Percentiles rank a stretch among this genome's conserved stretches.
Evolutionary conservation across 192 early-diverging fungal genomes (phyloP).

Genomic region (Entomortierella chlamydospora): DNA sequence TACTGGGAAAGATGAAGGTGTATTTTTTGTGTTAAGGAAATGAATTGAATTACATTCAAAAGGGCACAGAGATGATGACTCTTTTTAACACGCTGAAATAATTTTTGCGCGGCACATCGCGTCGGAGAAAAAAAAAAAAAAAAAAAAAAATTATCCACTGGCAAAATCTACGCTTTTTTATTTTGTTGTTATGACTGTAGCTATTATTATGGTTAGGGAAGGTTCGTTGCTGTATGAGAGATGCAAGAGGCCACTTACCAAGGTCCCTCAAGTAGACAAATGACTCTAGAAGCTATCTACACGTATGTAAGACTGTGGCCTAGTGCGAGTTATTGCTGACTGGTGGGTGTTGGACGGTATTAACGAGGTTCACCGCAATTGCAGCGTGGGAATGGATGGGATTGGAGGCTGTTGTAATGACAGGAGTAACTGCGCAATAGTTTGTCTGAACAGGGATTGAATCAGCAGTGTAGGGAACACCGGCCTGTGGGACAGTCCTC

Average conservation of each 20-base stretch:
- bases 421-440: background rate
- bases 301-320: no score
- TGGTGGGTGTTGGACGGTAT: no score
- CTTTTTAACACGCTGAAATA: background rate
- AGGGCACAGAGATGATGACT: background rate
- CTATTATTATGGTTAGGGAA: background rate
- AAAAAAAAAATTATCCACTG: no score
- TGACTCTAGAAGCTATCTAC: no score
- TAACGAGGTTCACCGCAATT: no score
- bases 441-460: background rate
- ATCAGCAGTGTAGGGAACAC: background rate
- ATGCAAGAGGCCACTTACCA: no score
- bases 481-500: slow-evolving; percentile 9
- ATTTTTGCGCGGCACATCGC: slow-evolving; percentile 20
- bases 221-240: background rate
- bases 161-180: background rate
- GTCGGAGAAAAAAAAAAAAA: slow-evolving; percentile 7
- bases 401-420: background rate
- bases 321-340: no score
- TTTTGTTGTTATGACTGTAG: background rate
- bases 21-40: background rate
- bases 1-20: background rate
- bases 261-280: background rate
- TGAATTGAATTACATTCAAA: background rate
- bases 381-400: background rate